A percentile compares a stretch with the other conserved stretches of the same genome.
phyloP scores from a whole-genome alignment of 805 yeast species.

The Torulaspora gathmanii region DNA sequence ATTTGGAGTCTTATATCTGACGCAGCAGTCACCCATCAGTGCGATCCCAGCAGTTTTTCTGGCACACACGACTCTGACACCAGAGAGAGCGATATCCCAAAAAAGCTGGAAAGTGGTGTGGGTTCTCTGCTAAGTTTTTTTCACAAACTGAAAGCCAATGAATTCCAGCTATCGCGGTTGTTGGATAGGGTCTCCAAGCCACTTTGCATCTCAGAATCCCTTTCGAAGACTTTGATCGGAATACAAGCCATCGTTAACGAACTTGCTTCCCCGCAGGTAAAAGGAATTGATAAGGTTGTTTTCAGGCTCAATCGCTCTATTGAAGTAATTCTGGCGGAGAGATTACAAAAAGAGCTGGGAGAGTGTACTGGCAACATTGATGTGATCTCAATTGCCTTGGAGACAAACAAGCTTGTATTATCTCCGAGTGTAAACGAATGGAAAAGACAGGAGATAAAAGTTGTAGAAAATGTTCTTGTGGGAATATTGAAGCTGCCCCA shows the following conservation, averaged over 20 bases:
- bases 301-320: slow-evolving; percentile 7
- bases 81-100: neutral
- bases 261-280: neutral
- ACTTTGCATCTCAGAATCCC: neutral
- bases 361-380: neutral
- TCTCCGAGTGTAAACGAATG: neutral
- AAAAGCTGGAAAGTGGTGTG: slow-evolving; percentile 42
- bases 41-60: slow-evolving; percentile 31
- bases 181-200: neutral
- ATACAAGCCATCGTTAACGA: slow-evolving; percentile 9
- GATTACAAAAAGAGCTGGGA: neutral
- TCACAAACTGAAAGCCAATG: neutral
- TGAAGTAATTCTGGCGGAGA: neutral
- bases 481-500: neutral
- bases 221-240: neutral
- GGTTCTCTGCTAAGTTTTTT: slow-evolving; percentile 30
- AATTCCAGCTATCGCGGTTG: neutral
- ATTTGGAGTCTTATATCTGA: slow-evolving; percentile 36
- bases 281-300: neutral
- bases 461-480: neutral
- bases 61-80: slow-evolving; percentile 19
- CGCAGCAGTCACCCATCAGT: slow-evolving; percentile 50
- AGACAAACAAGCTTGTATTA: neutral
- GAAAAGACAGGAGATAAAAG: neutral
- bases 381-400: slow-evolving; percentile 1